Evolutionary conservation across 1,284 basidiomycete species (phyloP).

Genomic region (Boletus albobrunnescens): DNA sequence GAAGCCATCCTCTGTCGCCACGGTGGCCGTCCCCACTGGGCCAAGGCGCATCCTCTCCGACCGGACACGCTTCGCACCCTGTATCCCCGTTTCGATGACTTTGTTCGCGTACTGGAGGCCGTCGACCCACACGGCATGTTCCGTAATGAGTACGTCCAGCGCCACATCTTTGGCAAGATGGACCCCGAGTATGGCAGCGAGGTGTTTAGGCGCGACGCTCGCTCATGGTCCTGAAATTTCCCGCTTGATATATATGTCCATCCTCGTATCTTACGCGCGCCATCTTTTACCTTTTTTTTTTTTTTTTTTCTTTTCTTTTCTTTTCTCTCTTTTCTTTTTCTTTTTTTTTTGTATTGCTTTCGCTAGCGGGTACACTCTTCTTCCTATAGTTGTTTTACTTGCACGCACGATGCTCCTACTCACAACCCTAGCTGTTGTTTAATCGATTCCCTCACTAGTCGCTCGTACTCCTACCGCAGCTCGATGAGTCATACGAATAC

Average conservation of each 20-base stretch:
- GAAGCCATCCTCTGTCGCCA: conserved; percentile 72
- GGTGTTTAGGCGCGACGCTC: conserved; percentile 47
- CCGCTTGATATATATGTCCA: too few relatives aligned
- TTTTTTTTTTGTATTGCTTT: background rate
- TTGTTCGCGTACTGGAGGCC: conserved; percentile 61
- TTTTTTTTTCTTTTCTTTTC: background rate
- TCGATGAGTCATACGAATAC: too few relatives aligned
- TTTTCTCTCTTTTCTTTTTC: background rate
- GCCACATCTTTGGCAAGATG: conserved; percentile 63
- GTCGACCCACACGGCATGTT: conserved; percentile 84
- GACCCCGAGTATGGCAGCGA: conserved; percentile 45
- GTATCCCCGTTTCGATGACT: conserved; percentile 86
- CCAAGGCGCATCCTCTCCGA: conserved; percentile 82
- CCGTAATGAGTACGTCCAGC: conserved; percentile 73
- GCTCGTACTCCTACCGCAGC: conserved; percentile 78
- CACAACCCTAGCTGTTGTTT: conserved; percentile 69
- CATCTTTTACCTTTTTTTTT: too few relatives aligned
- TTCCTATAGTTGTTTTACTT: conserved; percentile 18
- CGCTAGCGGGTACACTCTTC: conserved; percentile 5
- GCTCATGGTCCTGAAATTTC: conserved; percentile 15
- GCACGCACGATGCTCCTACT: too few relatives aligned
- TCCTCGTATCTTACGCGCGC: too few relatives aligned
- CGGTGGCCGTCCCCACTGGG: conserved; percentile 93
- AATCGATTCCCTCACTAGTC: conserved; percentile 65
- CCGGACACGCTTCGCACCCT: conserved; percentile 63